phyloP scores from a whole-genome alignment of 257 asterid genomes.

The Nicotiana noctiflora region DNA sequence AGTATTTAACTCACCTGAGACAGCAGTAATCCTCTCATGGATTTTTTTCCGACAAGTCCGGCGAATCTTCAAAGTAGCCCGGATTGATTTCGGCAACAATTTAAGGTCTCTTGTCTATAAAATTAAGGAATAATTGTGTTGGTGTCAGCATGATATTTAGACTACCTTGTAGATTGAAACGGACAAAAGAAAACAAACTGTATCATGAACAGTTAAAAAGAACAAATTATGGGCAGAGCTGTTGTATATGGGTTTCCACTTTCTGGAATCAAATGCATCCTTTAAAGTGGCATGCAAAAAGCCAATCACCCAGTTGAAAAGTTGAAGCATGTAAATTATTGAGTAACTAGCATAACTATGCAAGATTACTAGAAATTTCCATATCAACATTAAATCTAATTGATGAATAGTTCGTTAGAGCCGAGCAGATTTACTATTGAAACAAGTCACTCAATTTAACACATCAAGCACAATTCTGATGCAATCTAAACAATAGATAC shows the following conservation, averaged over 20 bases:
- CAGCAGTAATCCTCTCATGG: slow-evolving; percentile 69
- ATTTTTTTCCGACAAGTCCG: slow-evolving; percentile 73
- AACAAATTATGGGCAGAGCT: not conserved
- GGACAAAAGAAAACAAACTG: not conserved
- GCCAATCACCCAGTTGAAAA: not conserved
- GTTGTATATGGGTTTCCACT: not conserved
- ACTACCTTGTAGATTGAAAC: not conserved
- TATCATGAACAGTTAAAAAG: not conserved
- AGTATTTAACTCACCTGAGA: slow-evolving; percentile 40
- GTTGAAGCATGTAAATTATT: not conserved
- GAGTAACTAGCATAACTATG: slow-evolving; percentile 1
- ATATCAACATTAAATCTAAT: not conserved
- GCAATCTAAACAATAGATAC: not conserved
- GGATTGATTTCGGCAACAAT: slow-evolving; percentile 52
- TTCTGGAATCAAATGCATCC: not conserved
- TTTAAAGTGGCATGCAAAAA: not conserved
- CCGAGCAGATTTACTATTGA: not conserved
- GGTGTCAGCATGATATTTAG: not conserved
- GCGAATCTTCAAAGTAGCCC: slow-evolving; percentile 47
- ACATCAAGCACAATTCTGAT: not conserved
- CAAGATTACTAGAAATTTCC: not conserved
- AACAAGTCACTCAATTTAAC: not conserved
- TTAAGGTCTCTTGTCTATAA: slow-evolving; percentile 74
- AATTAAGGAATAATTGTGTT: not conserved
- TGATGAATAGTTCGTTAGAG: not conserved